Conservation (phyloP, 83 land plant genomes). For the Isoetes engelmannii region DNA sequence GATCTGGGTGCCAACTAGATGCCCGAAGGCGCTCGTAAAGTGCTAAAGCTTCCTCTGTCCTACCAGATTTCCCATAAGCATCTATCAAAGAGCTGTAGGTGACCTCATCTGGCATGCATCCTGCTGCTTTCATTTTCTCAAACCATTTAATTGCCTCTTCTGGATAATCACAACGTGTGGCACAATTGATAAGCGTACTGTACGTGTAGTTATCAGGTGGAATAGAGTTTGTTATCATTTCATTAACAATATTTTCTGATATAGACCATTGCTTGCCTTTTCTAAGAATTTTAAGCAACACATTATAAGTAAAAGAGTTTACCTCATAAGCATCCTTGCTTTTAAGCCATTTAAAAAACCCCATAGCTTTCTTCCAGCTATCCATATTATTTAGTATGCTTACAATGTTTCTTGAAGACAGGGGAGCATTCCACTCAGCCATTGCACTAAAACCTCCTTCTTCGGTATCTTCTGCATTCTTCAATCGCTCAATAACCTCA, state of each 20-base stretch:
- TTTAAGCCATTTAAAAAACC: slow-evolving; percentile 62
- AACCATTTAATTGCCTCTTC: slow-evolving; percentile 80
- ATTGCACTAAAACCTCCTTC: slow-evolving; percentile 9
- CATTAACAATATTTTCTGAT: slow-evolving; percentile 53
- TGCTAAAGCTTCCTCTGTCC: slow-evolving; percentile 57
- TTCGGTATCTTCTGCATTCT: slow-evolving; percentile 20
- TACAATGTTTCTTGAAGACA: slow-evolving; percentile 26
- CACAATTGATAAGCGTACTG: slow-evolving; percentile 84
- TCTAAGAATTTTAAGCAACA: slow-evolving; percentile 68
- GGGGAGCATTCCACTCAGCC: slow-evolving; percentile 16
- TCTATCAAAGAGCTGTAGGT: slow-evolving; percentile 77
- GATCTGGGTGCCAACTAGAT: slow-evolving; percentile 68
- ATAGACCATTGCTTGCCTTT: slow-evolving; percentile 51
- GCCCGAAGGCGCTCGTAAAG: slow-evolving; percentile 66
- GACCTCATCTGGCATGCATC: slow-evolving; percentile 76
- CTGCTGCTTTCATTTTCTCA: slow-evolving; percentile 70
- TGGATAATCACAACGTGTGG: slow-evolving; percentile 49
- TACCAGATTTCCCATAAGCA: slow-evolving; percentile 58
- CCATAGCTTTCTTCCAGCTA: slow-evolving; percentile 46
- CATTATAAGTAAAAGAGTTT: slow-evolving; percentile 71
- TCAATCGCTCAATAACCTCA: too few relatives aligned
- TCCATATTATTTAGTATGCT: slow-evolving; percentile 44
- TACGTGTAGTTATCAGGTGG: slow-evolving; percentile 76
- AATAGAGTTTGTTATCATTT: slow-evolving; percentile 51
- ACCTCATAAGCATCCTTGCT: slow-evolving; percentile 34